Base-by-base conservation (phyloP, 352 stramenopile species). In the Peronospora farinosa region DNA sequence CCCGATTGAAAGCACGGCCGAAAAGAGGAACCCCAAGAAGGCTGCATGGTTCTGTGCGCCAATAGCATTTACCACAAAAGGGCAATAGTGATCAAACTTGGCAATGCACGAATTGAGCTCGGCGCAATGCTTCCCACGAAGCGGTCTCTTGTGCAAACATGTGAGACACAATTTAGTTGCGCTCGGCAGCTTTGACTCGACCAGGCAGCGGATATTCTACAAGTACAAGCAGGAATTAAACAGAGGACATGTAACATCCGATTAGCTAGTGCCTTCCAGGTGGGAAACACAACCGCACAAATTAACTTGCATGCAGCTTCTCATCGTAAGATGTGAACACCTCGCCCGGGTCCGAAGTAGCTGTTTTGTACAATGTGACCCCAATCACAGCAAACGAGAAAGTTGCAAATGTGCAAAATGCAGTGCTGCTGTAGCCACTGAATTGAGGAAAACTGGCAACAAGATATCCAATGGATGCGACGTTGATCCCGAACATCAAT, bases 1-100 rank as follows among this genome's bases (percentile, higher is more conserved):
- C 17, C 42, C 55, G 48, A 91, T 88, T 2, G 67, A 74, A 8
- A 72, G 13, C 11, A 86, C 80, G 13, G 74, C 69, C 19, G 68
- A 86, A 40, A 86, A 59, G 27, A 98, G 67, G 68, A 98, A 98
- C 3, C 76, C 59, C 31, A 98, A 68, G 61, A 99, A 99, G 40
- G 72, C 88, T 36, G 74, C 58, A 72, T 98, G 92, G 75, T 98
- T 99, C 27, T 85, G 71, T 31, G 87, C 75, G 9, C 95, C 96
- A 41, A 99, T 88, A 51, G 92, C 98, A 73, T 95, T 98, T 37
- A 88, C 83, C 30, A 88, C 80, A 48, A 89, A 93, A 9, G 82
- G 82, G 17, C 82, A 93, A 48, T 91, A 90, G 55, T 93, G 82
- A 50, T 93, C 82, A 44, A 90, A 93, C 54, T 73, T 80, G 28